A percentile compares a stretch with the other conserved stretches of the same genome.
Evolutionary conservation across 1,284 basidiomycete genomes (phyloP).

Genomic region (Pseudomicrostroma phylloplanum): DNA sequence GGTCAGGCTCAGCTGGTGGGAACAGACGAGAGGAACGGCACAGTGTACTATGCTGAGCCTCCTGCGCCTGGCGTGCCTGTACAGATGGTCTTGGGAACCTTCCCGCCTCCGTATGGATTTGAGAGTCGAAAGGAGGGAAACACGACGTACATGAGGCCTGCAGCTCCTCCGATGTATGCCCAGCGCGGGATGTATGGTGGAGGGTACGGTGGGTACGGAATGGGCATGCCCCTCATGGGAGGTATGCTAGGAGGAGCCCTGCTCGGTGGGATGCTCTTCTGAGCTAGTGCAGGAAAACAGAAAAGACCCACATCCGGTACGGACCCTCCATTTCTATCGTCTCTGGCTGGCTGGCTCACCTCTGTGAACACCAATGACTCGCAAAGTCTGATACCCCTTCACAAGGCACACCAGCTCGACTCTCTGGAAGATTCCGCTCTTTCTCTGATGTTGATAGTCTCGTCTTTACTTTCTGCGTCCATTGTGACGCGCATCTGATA

Average conservation of each 20-base stretch:
- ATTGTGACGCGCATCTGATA: too few species aligned
- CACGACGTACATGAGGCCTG: not conserved
- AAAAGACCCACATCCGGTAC: too few species aligned
- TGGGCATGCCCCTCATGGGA: conserved; percentile 7
- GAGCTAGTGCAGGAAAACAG: not conserved
- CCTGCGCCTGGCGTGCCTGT: conserved; percentile 13
- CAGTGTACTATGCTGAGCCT: conserved; percentile 8
- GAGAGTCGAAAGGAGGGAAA: not conserved
- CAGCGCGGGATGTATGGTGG: conserved; percentile 3
- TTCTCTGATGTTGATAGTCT: too few species aligned
- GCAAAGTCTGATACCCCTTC: too few species aligned
- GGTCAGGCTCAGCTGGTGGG: not conserved
- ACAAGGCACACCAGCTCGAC: too few species aligned
- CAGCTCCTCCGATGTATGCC: not conserved
- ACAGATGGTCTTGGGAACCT: conserved; percentile 12
- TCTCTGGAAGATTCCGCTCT: too few species aligned
- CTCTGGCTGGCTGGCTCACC: too few species aligned
- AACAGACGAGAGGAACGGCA: not conserved
- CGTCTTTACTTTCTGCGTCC: too few species aligned
- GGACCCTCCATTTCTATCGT: too few species aligned
- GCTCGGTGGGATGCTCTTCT: conserved; percentile 30
- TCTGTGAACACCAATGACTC: too few species aligned
- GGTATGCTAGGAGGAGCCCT: conserved; percentile 29
- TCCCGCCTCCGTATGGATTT: conserved; percentile 4
- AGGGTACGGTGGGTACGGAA: conserved; percentile 1